Percentiles rank a stretch among this genome's conserved stretches.
These are phyloP conservation scores for Alternaria triticimaculans DNA, from an alignment of 2,329 filamentous ascomycete species.

Conservation along the genomic window DNA sequence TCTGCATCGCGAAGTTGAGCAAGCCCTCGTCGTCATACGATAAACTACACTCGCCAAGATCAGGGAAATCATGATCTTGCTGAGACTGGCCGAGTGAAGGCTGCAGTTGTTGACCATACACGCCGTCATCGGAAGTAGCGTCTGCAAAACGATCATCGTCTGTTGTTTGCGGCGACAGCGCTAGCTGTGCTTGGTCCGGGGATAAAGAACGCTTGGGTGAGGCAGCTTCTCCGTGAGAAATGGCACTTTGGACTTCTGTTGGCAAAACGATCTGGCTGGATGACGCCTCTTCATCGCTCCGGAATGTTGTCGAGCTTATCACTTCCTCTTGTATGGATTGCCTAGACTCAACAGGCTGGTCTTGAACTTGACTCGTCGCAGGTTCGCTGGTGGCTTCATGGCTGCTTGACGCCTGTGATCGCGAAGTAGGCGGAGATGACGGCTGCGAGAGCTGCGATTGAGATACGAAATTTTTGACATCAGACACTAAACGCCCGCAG, in stretches of 20 bases:
- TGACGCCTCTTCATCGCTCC: not conserved
- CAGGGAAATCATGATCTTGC: conserved; percentile 14
- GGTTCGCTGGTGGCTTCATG: conserved; percentile 26
- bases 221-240: not conserved
- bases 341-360: not conserved
- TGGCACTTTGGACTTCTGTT: conserved; percentile 4
- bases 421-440: conserved; percentile 62
- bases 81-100: conserved; percentile 11
- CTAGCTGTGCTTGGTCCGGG: conserved; percentile 17
- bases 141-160: conserved; percentile 54
- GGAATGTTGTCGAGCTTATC: not conserved
- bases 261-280: conserved; percentile 1
- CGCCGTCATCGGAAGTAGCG: conserved; percentile 47
- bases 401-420: conserved; percentile 48
- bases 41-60: conserved; percentile 37
- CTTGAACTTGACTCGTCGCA: conserved; percentile 17
- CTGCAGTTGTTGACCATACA: conserved; percentile 18
- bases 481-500: conserved; percentile 69
- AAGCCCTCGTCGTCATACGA: conserved; percentile 45
- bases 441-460: conserved; percentile 65
- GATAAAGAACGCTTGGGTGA: conserved; percentile 4
- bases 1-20: conserved; percentile 44
- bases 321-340: conserved; percentile 1
- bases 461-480: conserved; percentile 69
- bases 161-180: conserved; percentile 39